Conservation (phyloP, 2,329 filamentous ascomycete genomes). For the Gremmenia infestans region DNA sequence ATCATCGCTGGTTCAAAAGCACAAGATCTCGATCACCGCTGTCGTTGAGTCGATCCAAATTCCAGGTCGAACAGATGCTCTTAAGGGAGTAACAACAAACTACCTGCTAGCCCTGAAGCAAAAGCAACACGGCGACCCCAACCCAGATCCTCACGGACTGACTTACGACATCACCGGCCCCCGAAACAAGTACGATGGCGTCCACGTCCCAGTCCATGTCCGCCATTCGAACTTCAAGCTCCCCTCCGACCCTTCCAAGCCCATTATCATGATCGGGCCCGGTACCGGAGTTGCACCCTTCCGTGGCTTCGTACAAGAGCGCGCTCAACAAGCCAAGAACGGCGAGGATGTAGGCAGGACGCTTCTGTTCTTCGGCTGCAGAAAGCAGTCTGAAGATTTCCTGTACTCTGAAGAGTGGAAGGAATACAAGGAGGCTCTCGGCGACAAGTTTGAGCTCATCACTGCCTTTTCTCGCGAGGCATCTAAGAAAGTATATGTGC, state of each 20-base stretch:
- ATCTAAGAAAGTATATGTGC: constrained; percentile 89
- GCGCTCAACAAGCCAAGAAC: constrained; percentile 73
- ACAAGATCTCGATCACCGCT: constrained; percentile 92
- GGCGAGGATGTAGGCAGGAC: constrained; percentile 83
- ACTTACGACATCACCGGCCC: constrained; percentile 85
- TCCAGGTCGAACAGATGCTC: constrained; percentile 68
- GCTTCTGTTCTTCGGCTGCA: constrained; percentile 91
- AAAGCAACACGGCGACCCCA: constrained; percentile 86
- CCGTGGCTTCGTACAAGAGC: constrained; percentile 90
- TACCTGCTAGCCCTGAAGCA: constrained; percentile 93
- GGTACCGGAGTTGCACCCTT: constrained; percentile 97
- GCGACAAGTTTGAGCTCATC: constrained; percentile 84
- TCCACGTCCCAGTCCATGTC: constrained; percentile 91
- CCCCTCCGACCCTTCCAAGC: constrained; percentile 88
- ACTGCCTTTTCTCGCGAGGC: constrained; percentile 93
- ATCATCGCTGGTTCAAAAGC: constrained; percentile 86
- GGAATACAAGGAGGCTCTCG: constrained; percentile 75
- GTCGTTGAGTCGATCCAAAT: constrained; percentile 82
- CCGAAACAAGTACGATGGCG: constrained; percentile 93
- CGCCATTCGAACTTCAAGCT: constrained; percentile 99
- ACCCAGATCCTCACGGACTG: constrained; percentile 76
- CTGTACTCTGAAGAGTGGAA: constrained; percentile 89
- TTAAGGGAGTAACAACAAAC: constrained; percentile 95
- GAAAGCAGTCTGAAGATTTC: constrained; percentile 84
- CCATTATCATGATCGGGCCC: constrained; percentile 92